A percentile compares a stretch with the other conserved stretches of the same genome.
Evolutionary conservation across 306 rosid genomes (phyloP).

Genomic region (Nissolia schottii): DNA sequence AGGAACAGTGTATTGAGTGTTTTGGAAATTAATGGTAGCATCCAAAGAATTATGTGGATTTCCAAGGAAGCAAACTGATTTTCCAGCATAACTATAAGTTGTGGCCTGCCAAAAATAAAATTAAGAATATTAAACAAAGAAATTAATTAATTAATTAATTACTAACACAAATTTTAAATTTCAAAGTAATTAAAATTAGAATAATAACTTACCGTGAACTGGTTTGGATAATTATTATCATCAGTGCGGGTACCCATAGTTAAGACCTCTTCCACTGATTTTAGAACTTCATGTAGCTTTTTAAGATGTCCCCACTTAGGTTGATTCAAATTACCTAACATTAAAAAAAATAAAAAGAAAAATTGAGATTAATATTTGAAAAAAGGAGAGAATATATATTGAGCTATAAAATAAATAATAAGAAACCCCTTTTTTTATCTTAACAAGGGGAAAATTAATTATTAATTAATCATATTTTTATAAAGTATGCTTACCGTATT

Average conservation of each 20-base stretch:
- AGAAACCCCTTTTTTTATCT: too few relatives aligned
- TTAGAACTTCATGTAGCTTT: conserved; percentile 18
- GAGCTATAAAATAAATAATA: too few relatives aligned
- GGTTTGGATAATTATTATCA: not conserved
- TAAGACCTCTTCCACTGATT: conserved; percentile 14
- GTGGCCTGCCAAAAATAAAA: conserved; percentile 25
- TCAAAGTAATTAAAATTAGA: not conserved
- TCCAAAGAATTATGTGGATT: not conserved
- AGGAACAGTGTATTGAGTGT: conserved; percentile 9
- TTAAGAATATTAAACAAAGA: not conserved
- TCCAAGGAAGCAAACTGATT: conserved; percentile 27
- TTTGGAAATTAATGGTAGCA: conserved; percentile 17
- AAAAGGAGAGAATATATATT: not conserved
- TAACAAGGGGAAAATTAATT: not conserved
- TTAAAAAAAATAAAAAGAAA: not conserved
- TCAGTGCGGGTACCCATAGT: not conserved
- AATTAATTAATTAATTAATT: not conserved
- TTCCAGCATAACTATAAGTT: not conserved
- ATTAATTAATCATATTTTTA: not conserved
- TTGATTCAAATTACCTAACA: conserved; percentile 33
- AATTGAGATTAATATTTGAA: not conserved
- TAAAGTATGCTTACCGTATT: conserved; percentile 27
- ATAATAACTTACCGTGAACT: not conserved
- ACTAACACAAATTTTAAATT: not conserved
- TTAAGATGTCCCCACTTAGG: conserved; percentile 46